phyloP scores from a whole-genome alignment of 202 grass and related monocot species.

The Brachypodium distachyon region DNA sequence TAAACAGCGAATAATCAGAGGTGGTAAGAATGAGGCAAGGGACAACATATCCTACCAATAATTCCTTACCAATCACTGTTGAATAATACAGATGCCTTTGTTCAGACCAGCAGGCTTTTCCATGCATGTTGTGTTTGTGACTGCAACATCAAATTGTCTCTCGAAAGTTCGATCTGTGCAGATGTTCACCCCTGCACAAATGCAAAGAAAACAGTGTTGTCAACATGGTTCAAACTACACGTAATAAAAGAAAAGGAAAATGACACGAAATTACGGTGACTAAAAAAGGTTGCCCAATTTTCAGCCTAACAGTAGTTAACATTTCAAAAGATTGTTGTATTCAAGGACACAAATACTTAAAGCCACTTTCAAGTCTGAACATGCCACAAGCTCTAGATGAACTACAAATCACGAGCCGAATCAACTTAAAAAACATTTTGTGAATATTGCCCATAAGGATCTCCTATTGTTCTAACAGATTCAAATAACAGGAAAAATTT shows the following conservation, averaged over 20 bases:
- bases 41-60: conserved; percentile 2
- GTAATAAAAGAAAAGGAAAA: background rate
- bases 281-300: background rate
- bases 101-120: background rate
- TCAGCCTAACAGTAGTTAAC: background rate
- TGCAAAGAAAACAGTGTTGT: background rate
- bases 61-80: background rate
- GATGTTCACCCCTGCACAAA: background rate
- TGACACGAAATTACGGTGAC: no score
- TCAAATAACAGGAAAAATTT: background rate
- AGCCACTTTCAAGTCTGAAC: background rate
- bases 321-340: background rate
- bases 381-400: background rate
- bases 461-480: background rate
- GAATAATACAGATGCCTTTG: background rate
- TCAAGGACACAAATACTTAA: background rate
- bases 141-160: background rate
- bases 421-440: background rate
- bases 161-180: background rate
- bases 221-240: background rate
- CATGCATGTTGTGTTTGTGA: background rate
- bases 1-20: background rate
- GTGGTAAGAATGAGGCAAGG: background rate
- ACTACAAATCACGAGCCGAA: background rate
- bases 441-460: background rate